phyloP scores from a whole-genome alignment of 306 rosid genomes.

The Hylodesmum podocarpum region DNA sequence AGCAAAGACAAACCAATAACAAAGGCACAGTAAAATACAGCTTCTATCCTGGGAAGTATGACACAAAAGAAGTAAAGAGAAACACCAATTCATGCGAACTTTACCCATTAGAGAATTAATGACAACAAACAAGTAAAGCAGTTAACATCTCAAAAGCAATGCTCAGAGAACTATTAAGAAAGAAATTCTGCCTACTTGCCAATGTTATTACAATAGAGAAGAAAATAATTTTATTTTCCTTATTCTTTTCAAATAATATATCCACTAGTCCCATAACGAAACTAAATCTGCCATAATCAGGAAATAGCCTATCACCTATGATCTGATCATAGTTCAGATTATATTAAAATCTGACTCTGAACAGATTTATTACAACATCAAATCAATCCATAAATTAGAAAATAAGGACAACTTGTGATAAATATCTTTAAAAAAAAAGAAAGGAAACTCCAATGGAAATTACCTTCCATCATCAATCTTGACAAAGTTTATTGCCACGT shows the following conservation, averaged over 20 bases:
- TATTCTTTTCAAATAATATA: too few relatives aligned
- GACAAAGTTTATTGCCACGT: constrained; percentile 85
- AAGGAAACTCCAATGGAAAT: constrained; percentile 25
- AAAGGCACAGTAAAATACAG: not conserved
- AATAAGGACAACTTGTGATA: too few relatives aligned
- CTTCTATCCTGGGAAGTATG: constrained; percentile 5
- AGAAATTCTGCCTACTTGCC: constrained; percentile 18
- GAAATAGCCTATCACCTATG: too few relatives aligned
- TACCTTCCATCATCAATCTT: constrained; percentile 92
- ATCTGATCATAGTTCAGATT: too few relatives aligned
- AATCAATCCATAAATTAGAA: too few relatives aligned
- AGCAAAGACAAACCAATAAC: constrained; percentile 17
- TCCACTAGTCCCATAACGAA: too few relatives aligned
- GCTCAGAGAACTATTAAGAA: constrained; percentile 15
- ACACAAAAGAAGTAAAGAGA: constrained; percentile 10
- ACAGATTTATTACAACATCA: too few relatives aligned
- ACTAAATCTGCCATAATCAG: too few relatives aligned
- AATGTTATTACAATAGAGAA: too few relatives aligned
- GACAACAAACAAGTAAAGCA: constrained; percentile 20
- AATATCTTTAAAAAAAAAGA: too few relatives aligned
- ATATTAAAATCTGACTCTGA: too few relatives aligned
- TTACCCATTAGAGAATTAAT: not conserved
- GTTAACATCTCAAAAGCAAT: constrained; percentile 6
- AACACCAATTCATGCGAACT: not conserved
- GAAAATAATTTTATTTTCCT: too few relatives aligned